Evolutionary conservation across 495 filamentous ascomycete genomes (phyloP).

Genomic region (Aspergillus conjunctus): DNA sequence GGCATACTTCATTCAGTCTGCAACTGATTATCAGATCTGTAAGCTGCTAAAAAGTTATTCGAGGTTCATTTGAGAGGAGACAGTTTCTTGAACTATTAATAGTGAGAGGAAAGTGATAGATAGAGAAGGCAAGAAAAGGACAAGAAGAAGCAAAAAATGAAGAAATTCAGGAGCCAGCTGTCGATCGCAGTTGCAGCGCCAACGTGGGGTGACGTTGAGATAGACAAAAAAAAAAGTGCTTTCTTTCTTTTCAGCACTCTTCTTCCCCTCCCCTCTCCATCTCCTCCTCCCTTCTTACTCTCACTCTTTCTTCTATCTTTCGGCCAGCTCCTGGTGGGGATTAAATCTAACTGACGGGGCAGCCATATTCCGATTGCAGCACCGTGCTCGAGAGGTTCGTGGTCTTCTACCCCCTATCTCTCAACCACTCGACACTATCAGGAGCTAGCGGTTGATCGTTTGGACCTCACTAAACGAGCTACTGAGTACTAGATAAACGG

Average conservation of each 20-base stretch:
- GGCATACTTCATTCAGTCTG: neutral
- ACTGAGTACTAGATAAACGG: neutral
- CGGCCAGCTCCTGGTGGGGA: neutral
- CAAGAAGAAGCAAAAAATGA: conserved; percentile 5
- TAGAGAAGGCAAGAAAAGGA: neutral
- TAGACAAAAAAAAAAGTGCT: conserved; percentile 1
- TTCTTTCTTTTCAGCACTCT: neutral
- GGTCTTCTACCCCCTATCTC: neutral
- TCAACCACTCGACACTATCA: neutral
- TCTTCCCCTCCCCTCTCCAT: neutral
- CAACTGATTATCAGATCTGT: neutral
- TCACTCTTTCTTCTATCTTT: conserved; percentile 4
- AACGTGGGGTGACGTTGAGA: conserved; percentile 24
- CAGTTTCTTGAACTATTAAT: neutral
- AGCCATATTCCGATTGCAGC: neutral
- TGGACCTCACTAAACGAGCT: conserved; percentile 7
- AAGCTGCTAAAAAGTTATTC: neutral
- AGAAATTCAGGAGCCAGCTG: conserved; percentile 11
- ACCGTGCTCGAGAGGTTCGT: neutral
- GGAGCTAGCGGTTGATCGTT: conserved; percentile 4
- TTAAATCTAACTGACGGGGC: neutral
- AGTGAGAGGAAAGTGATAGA: conserved; percentile 4
- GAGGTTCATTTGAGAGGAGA: neutral
- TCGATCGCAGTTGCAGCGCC: conserved; percentile 20
- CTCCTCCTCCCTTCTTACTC: neutral